Evolutionary conservation across 75 land plant species (phyloP), one percentile per base, ranked within the genome.

Genomic region (Gnetum montanum): DNA sequence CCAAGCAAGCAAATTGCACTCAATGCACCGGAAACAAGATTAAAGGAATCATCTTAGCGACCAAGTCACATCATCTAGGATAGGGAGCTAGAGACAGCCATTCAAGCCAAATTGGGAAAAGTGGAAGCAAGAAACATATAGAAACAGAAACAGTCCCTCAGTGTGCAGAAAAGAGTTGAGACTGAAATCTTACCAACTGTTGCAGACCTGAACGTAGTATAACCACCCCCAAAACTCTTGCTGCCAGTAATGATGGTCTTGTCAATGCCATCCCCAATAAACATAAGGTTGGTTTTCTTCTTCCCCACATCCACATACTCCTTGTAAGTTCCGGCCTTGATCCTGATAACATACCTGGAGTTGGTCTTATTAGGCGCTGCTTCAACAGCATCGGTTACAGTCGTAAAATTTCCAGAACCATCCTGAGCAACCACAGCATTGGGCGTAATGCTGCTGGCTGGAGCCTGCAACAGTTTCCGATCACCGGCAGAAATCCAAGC

Each of bases 391-490:
- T 66, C 68, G 2, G 25, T 8, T 6, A 77, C 62, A 4, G 70
- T 70, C 27, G 46, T 33, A 38, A 57, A 62, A 8, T 62, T 60
- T 38, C 77, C 81, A 0, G 33, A 60, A n/a, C 85, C 85, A 30
- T 82, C 81, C 59, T 70, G 38, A 0, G 85, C 81, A 53, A 82
- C 85, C 54, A 81, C 73, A 4, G 63, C 71, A 33, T 72, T 49
- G 20, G 63, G 45, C 34, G 6, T 15, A 1, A 72, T 27, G 38
- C 43, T 58, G 43, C 16, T 31, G 2, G 19, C 8, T 7, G 67
- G 18, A 0, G 37, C 29, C 24, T 64, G 49, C 13, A 77, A 34
- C 7, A 77, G 65, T 53, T 25, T 60, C 51, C 76, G 29, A 30
- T 75, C 58, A 24, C 3, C 38, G 0, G 35, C 50, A 8, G 64